These are phyloP conservation scores for Talaromyces borbonicus DNA, from an alignment of 495 filamentous ascomycete genomes.

Conservation along the genomic window DNA sequence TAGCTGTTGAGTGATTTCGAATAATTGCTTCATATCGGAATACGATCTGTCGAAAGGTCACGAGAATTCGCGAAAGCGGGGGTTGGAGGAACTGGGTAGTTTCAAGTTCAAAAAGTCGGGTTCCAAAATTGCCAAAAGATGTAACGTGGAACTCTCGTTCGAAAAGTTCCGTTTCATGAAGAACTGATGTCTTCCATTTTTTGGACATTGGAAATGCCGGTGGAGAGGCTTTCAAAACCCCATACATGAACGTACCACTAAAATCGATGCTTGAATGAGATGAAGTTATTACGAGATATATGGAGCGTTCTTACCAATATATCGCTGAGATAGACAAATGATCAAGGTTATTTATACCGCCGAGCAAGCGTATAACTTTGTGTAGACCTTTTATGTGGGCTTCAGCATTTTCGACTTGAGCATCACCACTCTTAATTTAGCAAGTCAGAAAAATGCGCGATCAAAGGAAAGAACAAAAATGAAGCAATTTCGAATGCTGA, in stretches of 20 bases:
- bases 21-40: slow-evolving; percentile 11
- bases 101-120: slow-evolving; percentile 8
- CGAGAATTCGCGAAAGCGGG: slow-evolving; percentile 7
- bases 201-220: slow-evolving; percentile 7
- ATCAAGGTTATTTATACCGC: slow-evolving; percentile 11
- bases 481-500: background rate
- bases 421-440: slow-evolving; percentile 6
- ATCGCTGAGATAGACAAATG: slow-evolving; percentile 7
- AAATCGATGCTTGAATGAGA: background rate
- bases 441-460: background rate
- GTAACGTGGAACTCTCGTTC: background rate
- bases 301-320: slow-evolving; percentile 9
- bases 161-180: slow-evolving; percentile 7
- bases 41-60: slow-evolving; percentile 6
- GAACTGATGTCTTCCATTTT: slow-evolving; percentile 8
- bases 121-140: slow-evolving; percentile 5
- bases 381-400: slow-evolving; percentile 13
- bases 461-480: background rate
- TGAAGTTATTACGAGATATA: background rate
- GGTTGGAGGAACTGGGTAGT: slow-evolving; percentile 10
- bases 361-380: slow-evolving; percentile 8
- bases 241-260: slow-evolving; percentile 7
- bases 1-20: background rate
- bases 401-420: slow-evolving; percentile 9
- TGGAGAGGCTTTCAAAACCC: slow-evolving; percentile 3